Evolutionary conservation across 2,329 filamentous ascomycete genomes (phyloP), one percentile per base, ranked within the genome.

Genomic region (Pyrenophora tritici-repentis): DNA sequence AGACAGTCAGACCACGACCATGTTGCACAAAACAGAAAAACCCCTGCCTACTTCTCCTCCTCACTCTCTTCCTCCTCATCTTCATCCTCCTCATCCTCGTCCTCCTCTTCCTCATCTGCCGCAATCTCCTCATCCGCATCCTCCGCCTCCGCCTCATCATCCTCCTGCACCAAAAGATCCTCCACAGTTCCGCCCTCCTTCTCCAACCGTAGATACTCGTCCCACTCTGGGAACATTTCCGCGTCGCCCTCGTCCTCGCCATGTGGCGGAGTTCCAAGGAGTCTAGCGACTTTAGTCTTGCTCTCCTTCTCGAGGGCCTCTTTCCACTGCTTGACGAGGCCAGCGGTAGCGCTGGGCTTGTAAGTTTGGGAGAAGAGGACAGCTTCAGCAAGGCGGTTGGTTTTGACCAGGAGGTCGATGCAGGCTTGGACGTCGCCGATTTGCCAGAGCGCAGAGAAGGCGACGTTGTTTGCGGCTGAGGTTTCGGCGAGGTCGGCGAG

Each of bases 151-250:
- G 57, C 70, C 17, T 67, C 71, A 6, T 65, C 66, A 6, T 65
- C 66, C 14, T 67, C 71, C 24, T 61, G 68, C 8, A 68, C 53
- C 31, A 65, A 45, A 49, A 67, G 55, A 47, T 72, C 72, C 35
- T 74, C 74, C 29, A 75, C 75, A 42, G 76, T 72, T 3, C 79
- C 80, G 3, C 89, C 88, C 63, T 91, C 86, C 52, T 82, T 83
- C 78, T 97, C 94, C 56, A 96, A 72, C 67, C 83, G 82, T 63
- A 97, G 71, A 79, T 90, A 97, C 74, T 94, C 88, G 4, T 96
- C 89, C 94, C 94, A 99, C 67, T 97, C 91, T 0, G 93, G 93
- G 77, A 99, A 99, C 62, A 99, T 82, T 2, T 96, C 92, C 34
- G 88, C 88, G 54, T 85, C 83, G 6, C 79, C 78, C 53, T 82